Evolutionary conservation across 1,139 yeast species (phyloP).

Genomic region (Zhuliangozyma blackwelliae): DNA sequence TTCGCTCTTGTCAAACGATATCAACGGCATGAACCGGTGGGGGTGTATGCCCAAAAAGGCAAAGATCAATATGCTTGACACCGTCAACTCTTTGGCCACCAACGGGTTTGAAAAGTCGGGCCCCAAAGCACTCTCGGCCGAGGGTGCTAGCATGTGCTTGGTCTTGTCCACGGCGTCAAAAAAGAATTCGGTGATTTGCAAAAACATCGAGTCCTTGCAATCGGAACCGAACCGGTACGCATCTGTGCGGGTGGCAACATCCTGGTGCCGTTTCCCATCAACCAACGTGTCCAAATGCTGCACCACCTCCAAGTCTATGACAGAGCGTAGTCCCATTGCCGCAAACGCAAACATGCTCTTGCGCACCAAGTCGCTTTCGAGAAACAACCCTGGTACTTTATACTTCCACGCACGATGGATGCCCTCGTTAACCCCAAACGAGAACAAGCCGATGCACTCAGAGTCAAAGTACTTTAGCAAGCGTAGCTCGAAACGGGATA

Average conservation of each 20-base stretch:
- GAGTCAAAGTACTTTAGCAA: conserved; percentile 26
- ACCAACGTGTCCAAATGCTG: not conserved
- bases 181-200: conserved; percentile 23
- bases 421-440: conserved; percentile 13
- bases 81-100: conserved; percentile 18
- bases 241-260: not conserved
- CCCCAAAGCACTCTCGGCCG: not conserved
- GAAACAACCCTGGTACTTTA: conserved; percentile 23
- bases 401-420: conserved; percentile 25
- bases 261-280: not conserved
- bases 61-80: conserved; percentile 22
- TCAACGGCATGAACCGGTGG: conserved; percentile 23
- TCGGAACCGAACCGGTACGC: not conserved
- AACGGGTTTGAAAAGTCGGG: conserved; percentile 4
- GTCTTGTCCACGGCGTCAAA: conserved; percentile 11
- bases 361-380: conserved; percentile 19
- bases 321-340: conserved; percentile 11
- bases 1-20: conserved; percentile 16
- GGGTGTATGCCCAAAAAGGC: conserved; percentile 31
- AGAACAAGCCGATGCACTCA: conserved; percentile 21
- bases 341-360: conserved; percentile 21
- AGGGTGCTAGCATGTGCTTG: conserved; percentile 1
- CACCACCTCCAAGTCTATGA: conserved; percentile 3
- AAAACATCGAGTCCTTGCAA: conserved; percentile 5
- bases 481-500: conserved; percentile 27